Conservation (phyloP, 2,329 filamentous ascomycete genomes). For the Fonsecaea monophora region DNA sequence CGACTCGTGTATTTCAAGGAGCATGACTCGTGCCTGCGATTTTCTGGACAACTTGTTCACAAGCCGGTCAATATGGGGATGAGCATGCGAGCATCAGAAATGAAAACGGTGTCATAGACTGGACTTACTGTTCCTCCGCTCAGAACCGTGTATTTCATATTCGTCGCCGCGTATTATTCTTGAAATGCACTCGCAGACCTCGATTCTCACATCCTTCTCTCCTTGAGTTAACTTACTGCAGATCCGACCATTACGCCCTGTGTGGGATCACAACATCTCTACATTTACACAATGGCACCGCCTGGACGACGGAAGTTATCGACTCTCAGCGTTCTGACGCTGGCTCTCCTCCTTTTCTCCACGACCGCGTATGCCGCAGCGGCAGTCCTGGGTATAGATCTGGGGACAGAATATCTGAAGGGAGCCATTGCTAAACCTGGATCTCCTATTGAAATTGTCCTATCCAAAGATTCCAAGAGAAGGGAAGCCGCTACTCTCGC, state of each 20-base stretch:
- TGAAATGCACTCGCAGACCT: constrained; percentile 22
- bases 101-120: constrained; percentile 11
- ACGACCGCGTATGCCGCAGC: constrained; percentile 66
- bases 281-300: constrained; percentile 50
- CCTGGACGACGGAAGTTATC: constrained; percentile 53
- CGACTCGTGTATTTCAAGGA: constrained; percentile 6
- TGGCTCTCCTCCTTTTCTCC: constrained; percentile 62
- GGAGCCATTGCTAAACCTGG: constrained; percentile 94
- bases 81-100: constrained; percentile 14
- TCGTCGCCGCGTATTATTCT: constrained; percentile 5
- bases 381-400: constrained; percentile 87
- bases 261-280: not conserved
- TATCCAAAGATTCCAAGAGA: constrained; percentile 95
- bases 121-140: not conserved
- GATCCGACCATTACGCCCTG: not conserved
- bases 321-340: constrained; percentile 53
- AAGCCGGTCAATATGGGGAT: not conserved
- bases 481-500: constrained; percentile 91
- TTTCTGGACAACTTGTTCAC: constrained; percentile 25
- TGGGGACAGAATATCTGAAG: constrained; percentile 97
- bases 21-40: constrained; percentile 12
- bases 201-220: not conserved
- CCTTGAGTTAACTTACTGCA: constrained; percentile 1
- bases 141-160: not conserved
- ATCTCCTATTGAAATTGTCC: constrained; percentile 94